Evolutionary conservation across 495 filamentous ascomycete genomes (phyloP).

Genomic region (Penicillium fimorum): DNA sequence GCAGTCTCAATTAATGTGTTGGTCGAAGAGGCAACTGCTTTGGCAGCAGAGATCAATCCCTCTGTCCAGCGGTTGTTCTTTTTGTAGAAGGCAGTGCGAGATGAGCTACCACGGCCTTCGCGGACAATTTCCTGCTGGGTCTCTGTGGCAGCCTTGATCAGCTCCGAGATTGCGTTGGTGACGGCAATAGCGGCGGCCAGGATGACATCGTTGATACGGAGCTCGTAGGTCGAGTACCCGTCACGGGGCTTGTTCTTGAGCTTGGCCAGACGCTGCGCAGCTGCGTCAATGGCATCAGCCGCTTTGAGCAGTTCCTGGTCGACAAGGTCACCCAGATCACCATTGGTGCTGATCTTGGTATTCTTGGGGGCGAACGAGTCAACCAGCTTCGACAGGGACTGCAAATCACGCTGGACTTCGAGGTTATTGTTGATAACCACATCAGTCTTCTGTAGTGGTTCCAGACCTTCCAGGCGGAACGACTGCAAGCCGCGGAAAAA

Average conservation of each 20-base stretch:
- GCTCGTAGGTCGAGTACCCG: conserved; percentile 93
- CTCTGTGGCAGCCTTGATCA: conserved; percentile 93
- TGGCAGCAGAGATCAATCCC: conserved; percentile 92
- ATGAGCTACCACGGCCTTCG: conserved; percentile 83
- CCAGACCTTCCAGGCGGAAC: conserved; percentile 86
- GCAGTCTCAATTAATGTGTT: conserved; percentile 97
- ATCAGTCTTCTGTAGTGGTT: conserved; percentile 84
- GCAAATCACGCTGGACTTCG: conserved; percentile 87
- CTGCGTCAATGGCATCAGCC: conserved; percentile 93
- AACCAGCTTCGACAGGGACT: conserved; percentile 85
- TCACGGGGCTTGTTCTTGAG: conserved; percentile 92
- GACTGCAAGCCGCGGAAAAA: conserved; percentile 95
- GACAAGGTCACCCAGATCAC: conserved; percentile 90
- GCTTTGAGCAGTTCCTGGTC: conserved; percentile 89
- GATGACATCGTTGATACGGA: conserved; percentile 91
- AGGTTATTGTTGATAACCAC: conserved; percentile 95
- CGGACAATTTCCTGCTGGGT: conserved; percentile 98
- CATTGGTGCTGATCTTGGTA: conserved; percentile 72
- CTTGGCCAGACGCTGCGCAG: conserved; percentile 81
- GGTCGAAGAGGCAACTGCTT: conserved; percentile 87
- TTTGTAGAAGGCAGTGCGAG: conserved; percentile 97
- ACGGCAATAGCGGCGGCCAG: conserved; percentile 92
- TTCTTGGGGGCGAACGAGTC: conserved; percentile 87
- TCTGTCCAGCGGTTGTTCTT: conserved; percentile 99
- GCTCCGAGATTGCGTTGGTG: conserved; percentile 90